Evolutionary conservation across 805 yeast species (phyloP), one percentile per base, ranked within the genome.

Genomic region (Zygotorulaspora florentina): DNA sequence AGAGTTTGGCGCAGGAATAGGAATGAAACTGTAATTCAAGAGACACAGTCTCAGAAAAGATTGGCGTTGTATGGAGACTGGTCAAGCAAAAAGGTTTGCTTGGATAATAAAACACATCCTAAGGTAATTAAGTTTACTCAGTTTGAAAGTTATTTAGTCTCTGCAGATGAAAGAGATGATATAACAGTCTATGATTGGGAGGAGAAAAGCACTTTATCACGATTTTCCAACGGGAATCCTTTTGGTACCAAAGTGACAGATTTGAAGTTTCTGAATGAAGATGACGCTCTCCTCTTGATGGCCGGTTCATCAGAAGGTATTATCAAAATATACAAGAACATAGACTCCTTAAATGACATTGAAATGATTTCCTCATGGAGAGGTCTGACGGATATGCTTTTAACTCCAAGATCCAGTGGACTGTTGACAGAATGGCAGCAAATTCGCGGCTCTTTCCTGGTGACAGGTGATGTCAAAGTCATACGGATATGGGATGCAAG

Each of bases 401-500:
- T 88, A 20, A 83, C 95, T 0, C 86, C 91, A 20, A 76, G 87
- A 57, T 83, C 89, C 23, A 80, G 87, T 12, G 96, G 96, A 3
- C 69, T 91, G 42, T 76, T 88, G 15, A 80, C 90, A 9, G 98
- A 93, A 55, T 93, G 99, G 99, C 98, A 91, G 64, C 99, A 93
- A 61, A 84, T 93, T 37, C 72, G 96, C 49, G 99, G 99, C 0
- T 80, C 96, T 0, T 70, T 93, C 31, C 70, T 91, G 43, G 96
- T 87, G 1, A 89, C 96, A 34, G 99, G 99, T 38, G 98, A 93
- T 69, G 96, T 87, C 8, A 87, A 90, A 57, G 82, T 89, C 18
- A 87, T 93, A 45, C 73, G 96, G 46, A 73, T 90, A 1, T 93
- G 99, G 99, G 98, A 93, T 67, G 98, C 98, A 0, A 93, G 96